Conservation (phyloP, 1,284 basidiomycete genomes). For the Ustilago bromivora region DNA sequence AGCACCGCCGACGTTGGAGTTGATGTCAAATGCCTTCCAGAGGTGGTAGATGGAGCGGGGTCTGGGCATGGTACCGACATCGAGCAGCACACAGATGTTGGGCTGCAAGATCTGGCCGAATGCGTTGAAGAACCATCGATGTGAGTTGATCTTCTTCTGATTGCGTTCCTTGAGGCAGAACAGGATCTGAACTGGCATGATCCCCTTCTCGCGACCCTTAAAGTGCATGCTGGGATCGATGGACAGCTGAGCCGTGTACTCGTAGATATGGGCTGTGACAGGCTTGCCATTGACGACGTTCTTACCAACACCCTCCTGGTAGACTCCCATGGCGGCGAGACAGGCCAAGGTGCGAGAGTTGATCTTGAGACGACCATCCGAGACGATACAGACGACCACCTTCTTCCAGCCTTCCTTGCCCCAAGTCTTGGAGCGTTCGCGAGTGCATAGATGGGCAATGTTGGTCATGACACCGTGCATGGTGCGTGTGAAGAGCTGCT, state of each 20-base stretch:
- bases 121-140: constrained; percentile 73
- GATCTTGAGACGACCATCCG: constrained; percentile 90
- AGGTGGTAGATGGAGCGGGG: constrained; percentile 82
- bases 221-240: constrained; percentile 84
- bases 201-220: constrained; percentile 80
- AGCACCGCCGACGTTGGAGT: constrained; percentile 93
- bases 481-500: constrained; percentile 62
- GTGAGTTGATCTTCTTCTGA: constrained; percentile 81
- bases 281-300: constrained; percentile 86
- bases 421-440: constrained; percentile 89
- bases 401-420: constrained; percentile 98
- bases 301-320: constrained; percentile 93
- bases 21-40: constrained; percentile 97
- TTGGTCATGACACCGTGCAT: constrained; percentile 69
- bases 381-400: constrained; percentile 77
- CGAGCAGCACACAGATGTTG: constrained; percentile 92
- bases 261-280: constrained; percentile 92
- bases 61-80: constrained; percentile 89
- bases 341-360: constrained; percentile 96
- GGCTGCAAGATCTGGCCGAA: constrained; percentile 72
- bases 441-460: constrained; percentile 78
- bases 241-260: constrained; percentile 77
- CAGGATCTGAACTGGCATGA: constrained; percentile 86
- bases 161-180: constrained; percentile 75
- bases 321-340: constrained; percentile 81